Base-by-base conservation (phyloP, 2,329 filamentous ascomycete species). In the Rasamsonia emersonii region DNA sequence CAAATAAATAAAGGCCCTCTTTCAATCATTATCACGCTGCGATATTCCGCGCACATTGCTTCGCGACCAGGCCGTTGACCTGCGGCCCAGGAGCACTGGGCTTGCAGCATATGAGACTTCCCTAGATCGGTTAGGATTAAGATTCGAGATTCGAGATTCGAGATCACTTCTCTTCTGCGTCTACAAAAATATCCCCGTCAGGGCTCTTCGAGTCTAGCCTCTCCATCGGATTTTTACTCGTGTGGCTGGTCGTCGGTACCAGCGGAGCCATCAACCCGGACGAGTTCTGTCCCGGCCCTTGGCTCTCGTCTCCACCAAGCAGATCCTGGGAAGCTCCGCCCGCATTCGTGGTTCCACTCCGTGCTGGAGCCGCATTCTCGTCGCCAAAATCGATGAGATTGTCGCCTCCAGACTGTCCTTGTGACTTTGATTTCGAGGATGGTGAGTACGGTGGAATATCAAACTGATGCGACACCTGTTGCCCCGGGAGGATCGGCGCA, bases 401-500 rank as follows among this genome's bases (percentile, higher is more conserved):
- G 18, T 20, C 30, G 18, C 30, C 36, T 9, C 17, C 19, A 28
- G 36, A 2, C 26, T 32, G 26, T 32, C 34, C 14, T 27, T 25
- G 11, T 36, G 11, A 17, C 10, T 32, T 44, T 28, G 11, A 37
- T 13, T 21, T 35, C 18, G 41, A 29, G 27, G 51, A 42, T 32
- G 64, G 62, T 39, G 71, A 65, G n/a, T n/a, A n/a, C 39, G 77
- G n/a, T n/a, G n/a, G 71, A 36, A 81, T 75, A 41, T 70, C 54
- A 44, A 73, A 72, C 54, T 68, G 64, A 33, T 68, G 60, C 24
- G 63, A 60, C 15, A 65, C 56, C 46, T 71, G 75, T 55, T 94
- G 86, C 18, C 86, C 88, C 23, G 76, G 75, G 16, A 96, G 54
- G 38, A 98, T 82, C 2, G 91, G 86, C 32, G 85, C 82, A 37